Evolutionary conservation across 2,329 filamentous ascomycete genomes (phyloP), one percentile per base, ranked within the genome.

Genomic region (Cladophialophora bantiana): DNA sequence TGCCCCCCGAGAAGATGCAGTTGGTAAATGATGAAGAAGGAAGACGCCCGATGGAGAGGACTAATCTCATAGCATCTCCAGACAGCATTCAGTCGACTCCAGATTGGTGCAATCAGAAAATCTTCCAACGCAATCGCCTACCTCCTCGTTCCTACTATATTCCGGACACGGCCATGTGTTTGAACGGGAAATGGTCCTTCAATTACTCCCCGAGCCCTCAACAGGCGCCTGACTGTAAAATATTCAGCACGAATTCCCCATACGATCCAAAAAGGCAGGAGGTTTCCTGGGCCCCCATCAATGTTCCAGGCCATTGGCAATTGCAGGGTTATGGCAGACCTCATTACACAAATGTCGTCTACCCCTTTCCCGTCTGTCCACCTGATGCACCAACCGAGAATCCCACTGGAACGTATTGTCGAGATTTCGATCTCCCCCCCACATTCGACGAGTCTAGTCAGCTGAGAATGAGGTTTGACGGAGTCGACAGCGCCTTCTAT

Each of bases 401-500:
- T 63, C 86, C 87, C 2, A 90, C 87, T 0, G 89, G 89, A 6
- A 85, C 84, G 0, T 91, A 91, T 73, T 84, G 13, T 83, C 83
- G 9, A 78, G 75, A 3, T 89, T 90, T 71, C 32, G 36, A 34
- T 2, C 9, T 89, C 3, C 57, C 48, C 52, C 2, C 87, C 87
- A 0, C 63, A 76, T 1, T 75, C 78, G 7, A 62, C 20, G 34
- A 62, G 18, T 34, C 20, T 79, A n/a, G 79, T 52, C 88, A 90
- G 70, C 77, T 91, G 18, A 82, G 88, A 15, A 78, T 92, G 26
- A 81, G 89, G 10, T 92, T 91, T 67, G 89, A 92, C 62, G 90
- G 90, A 1, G 89, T 92, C 0, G 89, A 92, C 72, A 89, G 87
- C 72, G 87, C 89, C 0, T 92, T 89, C 72, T 88, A 91, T 75